A percentile compares a stretch with the other conserved stretches of the same genome.
These are phyloP conservation scores for Cylindrodendrum hubeiense DNA, from an alignment of 2,329 filamentous ascomycete genomes.

Conservation along the genomic window DNA sequence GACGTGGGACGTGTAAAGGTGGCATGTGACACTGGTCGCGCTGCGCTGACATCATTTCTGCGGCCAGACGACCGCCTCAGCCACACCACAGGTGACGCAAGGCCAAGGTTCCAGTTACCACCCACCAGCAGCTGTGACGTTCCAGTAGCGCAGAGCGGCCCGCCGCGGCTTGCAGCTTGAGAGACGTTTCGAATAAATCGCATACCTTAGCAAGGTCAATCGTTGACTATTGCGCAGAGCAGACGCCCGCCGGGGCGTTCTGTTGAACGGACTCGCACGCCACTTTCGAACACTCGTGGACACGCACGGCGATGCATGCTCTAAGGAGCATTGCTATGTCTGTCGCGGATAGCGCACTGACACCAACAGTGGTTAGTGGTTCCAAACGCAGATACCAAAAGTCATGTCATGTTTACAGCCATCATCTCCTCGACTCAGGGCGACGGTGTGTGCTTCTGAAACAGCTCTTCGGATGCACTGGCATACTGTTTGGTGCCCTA, in stretches of 20 bases:
- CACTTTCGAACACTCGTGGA: not conserved
- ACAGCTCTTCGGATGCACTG: not conserved
- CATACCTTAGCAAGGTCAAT: not conserved
- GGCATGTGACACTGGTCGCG: constrained; percentile 23
- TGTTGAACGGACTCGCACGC: not conserved
- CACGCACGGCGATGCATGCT: not conserved
- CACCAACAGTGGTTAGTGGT: not conserved
- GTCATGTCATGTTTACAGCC: not conserved
- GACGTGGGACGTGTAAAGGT: constrained; percentile 1
- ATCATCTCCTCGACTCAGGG: not conserved
- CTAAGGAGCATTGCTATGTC: not conserved
- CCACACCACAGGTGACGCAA: not conserved
- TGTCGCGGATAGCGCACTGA: not conserved
- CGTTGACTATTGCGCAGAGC: not conserved
- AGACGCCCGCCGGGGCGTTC: not conserved
- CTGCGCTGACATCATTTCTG: constrained; percentile 21
- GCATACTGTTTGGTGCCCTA: not conserved
- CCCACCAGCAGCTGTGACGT: constrained; percentile 26
- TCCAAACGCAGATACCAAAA: not conserved
- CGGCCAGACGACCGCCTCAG: not conserved
- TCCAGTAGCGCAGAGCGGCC: constrained; percentile 34
- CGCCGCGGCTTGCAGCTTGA: constrained; percentile 25
- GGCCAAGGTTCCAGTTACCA: not conserved
- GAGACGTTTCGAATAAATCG: constrained; percentile 9
- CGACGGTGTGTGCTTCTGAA: not conserved